Conservation (phyloP, 2,329 filamentous ascomycete species). For the Exutisphaerella laricina region DNA sequence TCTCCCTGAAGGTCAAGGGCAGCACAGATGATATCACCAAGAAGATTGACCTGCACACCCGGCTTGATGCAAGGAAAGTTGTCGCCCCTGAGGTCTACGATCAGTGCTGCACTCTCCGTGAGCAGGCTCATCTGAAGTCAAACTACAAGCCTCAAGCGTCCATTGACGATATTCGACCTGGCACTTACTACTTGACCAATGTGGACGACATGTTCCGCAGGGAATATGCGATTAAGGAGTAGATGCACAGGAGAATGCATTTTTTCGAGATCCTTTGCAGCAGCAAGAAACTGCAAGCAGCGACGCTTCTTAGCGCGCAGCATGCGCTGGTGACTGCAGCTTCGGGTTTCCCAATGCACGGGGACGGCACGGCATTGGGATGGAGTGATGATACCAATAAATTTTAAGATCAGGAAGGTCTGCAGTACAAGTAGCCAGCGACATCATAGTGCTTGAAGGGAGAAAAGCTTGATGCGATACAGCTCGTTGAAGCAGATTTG, state of each 20-base stretch:
- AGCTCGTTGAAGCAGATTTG: too few relatives aligned
- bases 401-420: background rate
- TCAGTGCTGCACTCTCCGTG: constrained; percentile 49
- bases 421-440: background rate
- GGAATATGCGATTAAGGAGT: constrained; percentile 47
- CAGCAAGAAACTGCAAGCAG: too few relatives aligned
- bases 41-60: constrained; percentile 44
- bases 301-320: too few relatives aligned
- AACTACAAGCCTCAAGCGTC: constrained; percentile 43
- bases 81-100: constrained; percentile 48
- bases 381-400: background rate
- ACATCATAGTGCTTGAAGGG: background rate
- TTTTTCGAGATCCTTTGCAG: too few relatives aligned
- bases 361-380: too few relatives aligned
- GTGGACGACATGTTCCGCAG: constrained; percentile 50
- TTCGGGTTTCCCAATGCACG: too few relatives aligned
- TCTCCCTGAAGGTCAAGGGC: constrained; percentile 46
- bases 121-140: constrained; percentile 48
- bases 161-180: constrained; percentile 41
- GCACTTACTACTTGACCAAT: constrained; percentile 48
- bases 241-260: too few relatives aligned
- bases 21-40: constrained; percentile 43
- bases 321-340: too few relatives aligned
- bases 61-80: constrained; percentile 41
- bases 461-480: too few relatives aligned